phyloP scores from a whole-genome alignment of 179 eudicot genomes.

The Pouteria campechiana region DNA sequence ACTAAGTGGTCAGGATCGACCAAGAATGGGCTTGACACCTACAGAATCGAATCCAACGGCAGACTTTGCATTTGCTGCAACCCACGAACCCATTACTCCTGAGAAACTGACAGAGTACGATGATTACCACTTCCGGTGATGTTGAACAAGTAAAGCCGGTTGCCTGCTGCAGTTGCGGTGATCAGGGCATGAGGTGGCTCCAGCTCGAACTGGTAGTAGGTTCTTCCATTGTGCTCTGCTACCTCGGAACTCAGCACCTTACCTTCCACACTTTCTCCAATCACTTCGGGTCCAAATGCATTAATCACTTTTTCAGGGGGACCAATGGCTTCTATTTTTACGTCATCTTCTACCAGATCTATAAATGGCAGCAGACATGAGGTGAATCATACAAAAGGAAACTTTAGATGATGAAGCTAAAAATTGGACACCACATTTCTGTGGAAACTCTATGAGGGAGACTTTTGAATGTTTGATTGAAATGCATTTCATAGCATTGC shows the following conservation, averaged over 20 bases:
- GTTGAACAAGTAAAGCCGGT: slow-evolving; percentile 76
- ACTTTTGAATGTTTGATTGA: too few relatives aligned
- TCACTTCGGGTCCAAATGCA: slow-evolving; percentile 96
- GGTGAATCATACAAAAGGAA: neutral
- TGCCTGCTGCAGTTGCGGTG: slow-evolving; percentile 98
- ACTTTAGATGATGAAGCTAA: too few relatives aligned
- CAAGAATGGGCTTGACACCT: neutral
- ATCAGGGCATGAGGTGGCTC: slow-evolving; percentile 85
- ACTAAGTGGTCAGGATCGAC: neutral
- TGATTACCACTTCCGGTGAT: slow-evolving; percentile 75
- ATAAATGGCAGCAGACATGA: neutral
- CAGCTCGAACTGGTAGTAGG: slow-evolving; percentile 79
- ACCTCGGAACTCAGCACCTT: slow-evolving; percentile 69
- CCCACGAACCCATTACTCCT: too few relatives aligned
- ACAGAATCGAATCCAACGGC: too few relatives aligned
- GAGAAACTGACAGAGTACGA: too few relatives aligned
- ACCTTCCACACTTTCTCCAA: slow-evolving; percentile 92
- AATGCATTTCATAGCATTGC: too few relatives aligned
- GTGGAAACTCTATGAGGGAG: too few relatives aligned
- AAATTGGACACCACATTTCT: too few relatives aligned
- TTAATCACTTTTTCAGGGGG: slow-evolving; percentile 77
- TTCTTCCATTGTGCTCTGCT: slow-evolving; percentile 72
- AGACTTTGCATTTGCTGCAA: too few relatives aligned
- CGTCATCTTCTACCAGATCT: slow-evolving; percentile 74
- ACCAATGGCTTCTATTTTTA: slow-evolving; percentile 63